Evolutionary conservation across 2,329 filamentous ascomycete genomes (phyloP).

Genomic region (Claviceps maximensis): DNA sequence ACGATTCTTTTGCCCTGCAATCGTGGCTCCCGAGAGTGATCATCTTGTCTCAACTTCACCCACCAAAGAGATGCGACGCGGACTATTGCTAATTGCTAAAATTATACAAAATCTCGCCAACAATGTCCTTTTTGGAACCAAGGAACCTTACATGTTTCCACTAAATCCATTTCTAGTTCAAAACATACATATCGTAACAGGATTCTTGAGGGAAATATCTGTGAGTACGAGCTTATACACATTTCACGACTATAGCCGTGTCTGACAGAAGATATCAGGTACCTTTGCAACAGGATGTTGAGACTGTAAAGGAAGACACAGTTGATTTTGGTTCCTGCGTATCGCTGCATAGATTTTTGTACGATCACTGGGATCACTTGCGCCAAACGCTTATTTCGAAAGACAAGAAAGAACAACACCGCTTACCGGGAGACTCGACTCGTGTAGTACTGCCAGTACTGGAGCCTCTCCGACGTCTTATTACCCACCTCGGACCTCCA

Average conservation of each 20-base stretch:
- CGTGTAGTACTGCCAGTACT: constrained; percentile 43
- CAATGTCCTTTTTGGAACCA: constrained; percentile 58
- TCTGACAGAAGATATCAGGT: constrained; percentile 21
- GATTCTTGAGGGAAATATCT: constrained; percentile 54
- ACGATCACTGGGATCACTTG: constrained; percentile 60
- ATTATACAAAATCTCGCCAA: constrained; percentile 60
- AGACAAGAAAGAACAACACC: constrained; percentile 43
- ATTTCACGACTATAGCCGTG: not conserved
- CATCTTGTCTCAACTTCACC: constrained; percentile 47
- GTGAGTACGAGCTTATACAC: constrained; percentile 20
- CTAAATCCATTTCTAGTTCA: constrained; percentile 55
- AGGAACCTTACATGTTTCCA: constrained; percentile 61
- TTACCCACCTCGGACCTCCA: constrained; percentile 53
- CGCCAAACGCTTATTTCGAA: constrained; percentile 48
- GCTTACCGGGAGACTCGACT: constrained; percentile 38
- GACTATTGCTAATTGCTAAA: constrained; percentile 56
- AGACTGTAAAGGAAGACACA: constrained; percentile 30
- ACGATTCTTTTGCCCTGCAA: constrained; percentile 59
- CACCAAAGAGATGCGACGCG: constrained; percentile 56
- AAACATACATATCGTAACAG: constrained; percentile 55
- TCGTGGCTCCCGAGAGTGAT: constrained; percentile 56
- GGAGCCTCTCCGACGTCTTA: constrained; percentile 46
- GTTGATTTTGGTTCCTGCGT: constrained; percentile 62
- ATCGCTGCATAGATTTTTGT: constrained; percentile 53
- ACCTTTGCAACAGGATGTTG: constrained; percentile 33